Percentiles rank a stretch among this genome's conserved stretches.
Evolutionary conservation across 1,284 basidiomycete species (phyloP).

Genomic region (Lignosus rhinocerotis): DNA sequence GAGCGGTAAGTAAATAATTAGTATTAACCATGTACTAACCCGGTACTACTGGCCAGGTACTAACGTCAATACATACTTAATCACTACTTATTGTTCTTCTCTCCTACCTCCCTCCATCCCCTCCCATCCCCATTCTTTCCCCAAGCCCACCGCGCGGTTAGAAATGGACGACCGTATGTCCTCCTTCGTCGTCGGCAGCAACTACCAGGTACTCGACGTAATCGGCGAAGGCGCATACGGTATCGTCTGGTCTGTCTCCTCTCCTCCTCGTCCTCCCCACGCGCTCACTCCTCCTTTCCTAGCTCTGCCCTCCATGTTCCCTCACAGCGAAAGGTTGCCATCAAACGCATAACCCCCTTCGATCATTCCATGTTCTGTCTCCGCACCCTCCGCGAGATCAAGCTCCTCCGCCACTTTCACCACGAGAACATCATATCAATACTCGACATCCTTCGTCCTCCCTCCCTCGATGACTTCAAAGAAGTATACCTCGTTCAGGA

Average conservation of each 20-base stretch:
- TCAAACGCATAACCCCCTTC: constrained; percentile 84
- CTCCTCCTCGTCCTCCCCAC: constrained; percentile 1
- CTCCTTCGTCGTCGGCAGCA: constrained; percentile 60
- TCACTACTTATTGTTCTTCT: not conserved
- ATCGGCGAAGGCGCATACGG: constrained; percentile 87
- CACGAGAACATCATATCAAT: constrained; percentile 86
- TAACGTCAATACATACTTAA: too few relatives aligned
- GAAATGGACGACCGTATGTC: constrained; percentile 51
- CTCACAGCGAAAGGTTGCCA: constrained; percentile 60
- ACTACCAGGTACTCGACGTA: constrained; percentile 75
- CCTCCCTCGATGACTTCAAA: constrained; percentile 65
- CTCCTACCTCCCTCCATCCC: not conserved
- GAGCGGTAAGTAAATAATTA: too few relatives aligned
- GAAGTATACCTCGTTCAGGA: constrained; percentile 88
- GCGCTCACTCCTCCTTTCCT: constrained; percentile 7
- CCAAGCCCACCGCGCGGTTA: not conserved
- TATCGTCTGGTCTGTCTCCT: constrained; percentile 56
- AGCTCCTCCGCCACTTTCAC: constrained; percentile 78
- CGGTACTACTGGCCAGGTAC: too few relatives aligned
- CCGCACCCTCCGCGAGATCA: constrained; percentile 84
- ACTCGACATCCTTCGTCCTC: constrained; percentile 73
- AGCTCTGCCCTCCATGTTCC: constrained; percentile 72
- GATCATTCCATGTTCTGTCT: constrained; percentile 90
- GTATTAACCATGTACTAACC: too few relatives aligned
- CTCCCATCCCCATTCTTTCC: not conserved